Percentiles rank a stretch among this genome's conserved stretches.
These are phyloP conservation scores for Cyberlindnera xishuangbannaensis DNA, from an alignment of 805 yeast species.

Conservation along the genomic window DNA sequence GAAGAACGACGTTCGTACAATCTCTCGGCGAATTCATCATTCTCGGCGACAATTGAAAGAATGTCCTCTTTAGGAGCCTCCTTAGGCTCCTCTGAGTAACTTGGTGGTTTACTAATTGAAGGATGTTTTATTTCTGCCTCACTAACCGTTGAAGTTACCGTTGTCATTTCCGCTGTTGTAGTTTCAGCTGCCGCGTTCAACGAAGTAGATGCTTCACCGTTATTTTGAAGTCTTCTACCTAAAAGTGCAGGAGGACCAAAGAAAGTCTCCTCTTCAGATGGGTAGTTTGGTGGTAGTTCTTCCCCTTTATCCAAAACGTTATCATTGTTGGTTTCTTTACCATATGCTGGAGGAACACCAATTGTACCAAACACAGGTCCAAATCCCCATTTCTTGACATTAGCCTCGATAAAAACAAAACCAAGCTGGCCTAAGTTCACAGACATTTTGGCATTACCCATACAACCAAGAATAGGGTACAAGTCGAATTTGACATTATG, in stretches of 20 bases:
- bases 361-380: constrained; percentile 38
- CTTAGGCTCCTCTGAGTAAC: constrained; percentile 23
- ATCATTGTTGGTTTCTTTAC: constrained; percentile 38
- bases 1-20: constrained; percentile 31
- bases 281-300: constrained; percentile 65
- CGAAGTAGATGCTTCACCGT: not conserved
- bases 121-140: too few species aligned
- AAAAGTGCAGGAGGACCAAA: constrained; percentile 40
- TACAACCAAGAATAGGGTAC: constrained; percentile 88
- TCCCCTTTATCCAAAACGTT: constrained; percentile 65
- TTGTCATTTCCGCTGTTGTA: not conserved
- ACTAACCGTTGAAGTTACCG: constrained; percentile 4
- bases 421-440: constrained; percentile 86
- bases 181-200: too few species aligned
- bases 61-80: constrained; percentile 3
- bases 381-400: constrained; percentile 81
- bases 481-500: constrained; percentile 62
- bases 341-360: constrained; percentile 42
- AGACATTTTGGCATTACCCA: constrained; percentile 73
- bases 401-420: constrained; percentile 75
- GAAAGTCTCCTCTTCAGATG: constrained; percentile 55
- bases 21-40: constrained; percentile 14
- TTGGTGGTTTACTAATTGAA: constrained; percentile 23
- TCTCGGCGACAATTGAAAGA: too few species aligned
- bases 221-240: too few species aligned